phyloP scores from a whole-genome alignment of 371 early-diverging fungal species.

The Mucor piriformis region DNA sequence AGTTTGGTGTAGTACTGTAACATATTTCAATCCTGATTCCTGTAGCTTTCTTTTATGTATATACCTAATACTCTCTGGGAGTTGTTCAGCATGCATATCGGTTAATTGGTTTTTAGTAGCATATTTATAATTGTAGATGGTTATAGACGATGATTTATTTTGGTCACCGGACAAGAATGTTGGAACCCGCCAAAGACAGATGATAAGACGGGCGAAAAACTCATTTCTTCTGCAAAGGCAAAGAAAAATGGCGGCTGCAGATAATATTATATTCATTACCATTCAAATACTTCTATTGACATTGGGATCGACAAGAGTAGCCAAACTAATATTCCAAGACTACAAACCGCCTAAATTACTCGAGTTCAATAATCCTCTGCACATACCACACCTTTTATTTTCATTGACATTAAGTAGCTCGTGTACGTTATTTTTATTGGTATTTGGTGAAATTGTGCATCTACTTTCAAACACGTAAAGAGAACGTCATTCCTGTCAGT shows the following conservation, averaged over 20 bases:
- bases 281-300: conserved; percentile 15
- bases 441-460: conserved; percentile 81
- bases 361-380: conserved; percentile 1
- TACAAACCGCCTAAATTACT: conserved; percentile 15
- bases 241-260: conserved; percentile 3
- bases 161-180: no score
- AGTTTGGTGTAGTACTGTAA: no score
- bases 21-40: no score
- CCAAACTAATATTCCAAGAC: conserved; percentile 12
- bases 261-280: conserved; percentile 9
- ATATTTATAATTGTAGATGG: no score
- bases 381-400: conserved; percentile 64
- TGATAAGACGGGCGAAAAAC: no score
- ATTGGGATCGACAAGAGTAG: conserved; percentile 14
- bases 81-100: no score
- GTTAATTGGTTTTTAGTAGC: no score
- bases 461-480: conserved; percentile 68
- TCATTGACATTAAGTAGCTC: conserved; percentile 77
- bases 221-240: no score
- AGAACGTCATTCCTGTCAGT: conserved; percentile 1
- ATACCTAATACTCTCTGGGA: no score
- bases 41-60: no score
- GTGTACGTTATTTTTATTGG: conserved; percentile 79
- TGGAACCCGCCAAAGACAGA: no score
- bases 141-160: no score